Base-by-base conservation (phyloP, 306 rosid genomes). In the Comarum palustre region DNA sequence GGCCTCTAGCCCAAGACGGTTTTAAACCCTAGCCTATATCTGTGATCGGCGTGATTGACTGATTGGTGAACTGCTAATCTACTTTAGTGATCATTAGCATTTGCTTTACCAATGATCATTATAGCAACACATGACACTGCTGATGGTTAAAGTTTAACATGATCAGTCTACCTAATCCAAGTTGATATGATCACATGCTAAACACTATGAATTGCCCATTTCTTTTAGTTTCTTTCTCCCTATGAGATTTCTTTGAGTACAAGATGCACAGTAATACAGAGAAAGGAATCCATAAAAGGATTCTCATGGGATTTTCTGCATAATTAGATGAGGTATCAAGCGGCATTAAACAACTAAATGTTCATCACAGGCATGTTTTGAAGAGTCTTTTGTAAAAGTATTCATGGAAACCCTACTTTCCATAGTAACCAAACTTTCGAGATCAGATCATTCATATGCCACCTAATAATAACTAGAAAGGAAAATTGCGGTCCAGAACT, bases 181-280 rank as follows among this genome's bases (percentile, higher is more conserved):
- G 36, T 22, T 31, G 51, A 58, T 73, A 64, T 69, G 32, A 76
- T 76, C 95, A 87, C 91, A 82, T 89, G 87, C 84, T 76, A 83
- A 87, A 75, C 86, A 87, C 81, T 74, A 62, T 29, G 73, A 73
- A 7, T 31, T 71, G 24, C 64, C 69, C 71, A 60, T 74, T 82
- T n/a, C 64, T 76, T 80, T 80, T 76, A 73, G 55, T 36, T 55
- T 14, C 50, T 70, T 43, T 47, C 22, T 45, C 25, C 46, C 82
- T 82, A 73, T 69, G 4, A 60, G 54, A 62, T 66, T 54, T 55
- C 84, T 83, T 81, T 71, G 63, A 51, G 66, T 73, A 77, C 68
- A 73, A 36, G 39, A 34, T 34, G 2, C 2, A 29, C 31, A 29
- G 31, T 29, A 68, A 68, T 42, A 38, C 68, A 77, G 50, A 72